Evolutionary conservation across 2,329 filamentous ascomycete genomes (phyloP).

Genomic region (Colletotrichum tamarilloi): DNA sequence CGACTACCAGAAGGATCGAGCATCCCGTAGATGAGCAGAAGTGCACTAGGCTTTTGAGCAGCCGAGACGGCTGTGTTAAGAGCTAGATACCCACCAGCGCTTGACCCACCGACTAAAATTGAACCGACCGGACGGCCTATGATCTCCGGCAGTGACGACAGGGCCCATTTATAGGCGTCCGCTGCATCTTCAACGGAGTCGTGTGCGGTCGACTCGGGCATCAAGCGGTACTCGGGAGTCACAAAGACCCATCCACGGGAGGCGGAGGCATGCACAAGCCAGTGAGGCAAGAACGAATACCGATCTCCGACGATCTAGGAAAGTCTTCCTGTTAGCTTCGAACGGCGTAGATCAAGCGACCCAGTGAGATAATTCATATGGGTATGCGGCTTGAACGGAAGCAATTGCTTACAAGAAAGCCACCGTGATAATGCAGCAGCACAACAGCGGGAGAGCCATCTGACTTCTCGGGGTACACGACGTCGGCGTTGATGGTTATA

Average conservation of each 20-base stretch:
- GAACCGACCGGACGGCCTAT: too few relatives aligned
- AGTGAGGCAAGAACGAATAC: not conserved
- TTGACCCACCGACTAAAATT: too few relatives aligned
- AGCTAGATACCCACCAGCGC: too few relatives aligned
- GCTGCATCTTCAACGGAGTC: not conserved
- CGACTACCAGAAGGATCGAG: too few relatives aligned
- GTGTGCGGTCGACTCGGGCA: not conserved
- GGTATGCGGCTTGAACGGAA: too few relatives aligned
- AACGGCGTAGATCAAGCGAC: too few relatives aligned
- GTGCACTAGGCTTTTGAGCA: too few relatives aligned
- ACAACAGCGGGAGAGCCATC: not conserved
- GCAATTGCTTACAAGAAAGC: not conserved
- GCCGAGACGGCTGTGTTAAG: too few relatives aligned
- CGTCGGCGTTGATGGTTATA: not conserved
- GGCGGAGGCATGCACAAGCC: not conserved
- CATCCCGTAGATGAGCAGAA: too few relatives aligned
- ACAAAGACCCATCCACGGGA: not conserved
- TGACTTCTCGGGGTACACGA: not conserved
- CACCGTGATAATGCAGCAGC: not conserved
- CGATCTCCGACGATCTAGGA: not conserved
- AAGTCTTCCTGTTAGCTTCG: too few relatives aligned
- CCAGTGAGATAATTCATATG: too few relatives aligned
- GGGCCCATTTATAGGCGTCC: not conserved
- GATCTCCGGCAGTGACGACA: too few relatives aligned
- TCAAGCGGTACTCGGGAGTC: not conserved